Conservation (phyloP, 352 stramenopile genomes). For the Pilasporangium apinafurcum region DNA sequence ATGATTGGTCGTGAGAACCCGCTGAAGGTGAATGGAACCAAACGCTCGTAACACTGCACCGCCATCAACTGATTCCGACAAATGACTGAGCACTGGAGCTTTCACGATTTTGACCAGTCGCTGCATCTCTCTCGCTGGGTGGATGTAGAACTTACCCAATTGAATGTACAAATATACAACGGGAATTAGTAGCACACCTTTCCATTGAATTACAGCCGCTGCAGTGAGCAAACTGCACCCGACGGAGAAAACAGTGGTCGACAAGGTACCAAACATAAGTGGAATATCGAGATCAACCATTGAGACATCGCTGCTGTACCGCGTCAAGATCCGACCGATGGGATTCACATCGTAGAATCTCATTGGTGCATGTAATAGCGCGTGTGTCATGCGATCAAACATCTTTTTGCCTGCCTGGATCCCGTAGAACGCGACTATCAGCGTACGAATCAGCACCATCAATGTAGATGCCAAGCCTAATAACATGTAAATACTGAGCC, state of each 20-base stretch:
- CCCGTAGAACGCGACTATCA: constrained; percentile 32
- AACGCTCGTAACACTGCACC: constrained; percentile 50
- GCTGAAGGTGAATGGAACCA: constrained; percentile 21
- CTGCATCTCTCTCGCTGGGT: constrained; percentile 42
- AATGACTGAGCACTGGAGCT: constrained; percentile 37
- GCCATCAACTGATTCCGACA: constrained; percentile 51
- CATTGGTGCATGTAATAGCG: constrained; percentile 84
- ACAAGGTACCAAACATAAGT: constrained; percentile 33
- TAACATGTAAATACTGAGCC: constrained; percentile 30
- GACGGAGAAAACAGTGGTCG: constrained; percentile 65
- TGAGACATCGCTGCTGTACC: constrained; percentile 89
- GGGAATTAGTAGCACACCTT: constrained; percentile 72
- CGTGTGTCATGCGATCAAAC: constrained; percentile 85
- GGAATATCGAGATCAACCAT: constrained; percentile 82
- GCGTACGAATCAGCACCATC: constrained; percentile 35
- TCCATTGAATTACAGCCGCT: constrained; percentile 80
- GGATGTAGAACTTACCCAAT: constrained; percentile 33
- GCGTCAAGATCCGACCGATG: constrained; percentile 85
- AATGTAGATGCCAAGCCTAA: constrained; percentile 29
- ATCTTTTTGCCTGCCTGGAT: constrained; percentile 46
- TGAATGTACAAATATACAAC: constrained; percentile 76
- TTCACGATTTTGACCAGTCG: constrained; percentile 37
- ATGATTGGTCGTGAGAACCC: constrained; percentile 28
- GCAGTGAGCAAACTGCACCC: constrained; percentile 77
- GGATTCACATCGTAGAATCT: constrained; percentile 92